phyloP scores from a whole-genome alignment of 2,329 filamentous ascomycete species.

The Paramyrothecium sp. region DNA sequence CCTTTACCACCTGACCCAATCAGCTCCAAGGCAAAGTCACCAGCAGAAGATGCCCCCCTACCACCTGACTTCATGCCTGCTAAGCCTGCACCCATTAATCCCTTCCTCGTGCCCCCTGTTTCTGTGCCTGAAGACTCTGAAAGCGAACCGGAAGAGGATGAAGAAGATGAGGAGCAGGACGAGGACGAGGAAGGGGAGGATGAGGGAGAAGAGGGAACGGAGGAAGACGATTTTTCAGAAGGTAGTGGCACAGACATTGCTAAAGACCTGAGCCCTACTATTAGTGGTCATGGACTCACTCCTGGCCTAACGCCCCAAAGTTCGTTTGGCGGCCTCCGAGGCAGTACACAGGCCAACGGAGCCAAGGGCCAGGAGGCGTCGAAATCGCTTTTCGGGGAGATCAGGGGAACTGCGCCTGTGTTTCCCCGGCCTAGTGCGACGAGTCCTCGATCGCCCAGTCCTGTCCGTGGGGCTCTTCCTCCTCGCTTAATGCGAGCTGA shows the following conservation, averaged over 20 bases:
- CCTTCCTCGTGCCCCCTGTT: constrained; percentile 31
- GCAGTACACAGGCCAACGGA: constrained; percentile 26
- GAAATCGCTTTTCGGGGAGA: constrained; percentile 53
- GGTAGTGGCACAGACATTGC: constrained; percentile 64
- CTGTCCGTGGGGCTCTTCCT: constrained; percentile 59
- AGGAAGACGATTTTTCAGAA: constrained; percentile 49
- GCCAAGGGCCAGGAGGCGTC: constrained; percentile 42
- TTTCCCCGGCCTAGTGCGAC: constrained; percentile 53
- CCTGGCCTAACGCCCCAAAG: constrained; percentile 56
- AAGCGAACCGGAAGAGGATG: constrained; percentile 35
- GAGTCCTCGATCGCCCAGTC: constrained; percentile 73
- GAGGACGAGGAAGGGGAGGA: constrained; percentile 33
- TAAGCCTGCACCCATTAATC: constrained; percentile 26
- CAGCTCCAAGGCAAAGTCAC: constrained; percentile 19
- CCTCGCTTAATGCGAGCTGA: constrained; percentile 48
- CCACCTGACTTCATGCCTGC: constrained; percentile 36
- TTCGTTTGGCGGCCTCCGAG: constrained; percentile 53
- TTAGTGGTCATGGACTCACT: constrained; percentile 41
- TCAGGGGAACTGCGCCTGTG: constrained; percentile 46
- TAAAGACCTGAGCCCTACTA: constrained; percentile 59
- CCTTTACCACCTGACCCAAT: constrained; percentile 43
- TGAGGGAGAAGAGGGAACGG: constrained; percentile 37
- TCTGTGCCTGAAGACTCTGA: constrained; percentile 25
- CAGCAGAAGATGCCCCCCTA: constrained; percentile 35
- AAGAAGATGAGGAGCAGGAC: constrained; percentile 37